phyloP scores from a whole-genome alignment of 2,329 filamentous ascomycete genomes.

The Fusarium avenaceum region DNA sequence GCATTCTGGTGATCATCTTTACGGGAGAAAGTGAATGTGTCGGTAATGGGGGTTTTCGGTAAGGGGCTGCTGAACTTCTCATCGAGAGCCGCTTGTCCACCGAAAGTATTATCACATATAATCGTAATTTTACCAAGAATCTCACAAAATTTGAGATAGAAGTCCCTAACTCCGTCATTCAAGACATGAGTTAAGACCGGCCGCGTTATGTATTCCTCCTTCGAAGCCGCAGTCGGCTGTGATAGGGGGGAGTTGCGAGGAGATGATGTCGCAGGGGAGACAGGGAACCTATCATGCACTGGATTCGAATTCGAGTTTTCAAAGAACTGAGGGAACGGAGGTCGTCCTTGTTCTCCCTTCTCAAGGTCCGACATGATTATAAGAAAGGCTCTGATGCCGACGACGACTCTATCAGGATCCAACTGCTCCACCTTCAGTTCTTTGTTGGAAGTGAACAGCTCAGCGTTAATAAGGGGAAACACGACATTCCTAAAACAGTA shows the following conservation, averaged over 20 bases:
- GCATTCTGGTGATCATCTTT: constrained; percentile 81
- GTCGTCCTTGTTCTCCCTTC: constrained; percentile 80
- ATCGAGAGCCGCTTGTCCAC: constrained; percentile 92
- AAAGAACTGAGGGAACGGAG: constrained; percentile 85
- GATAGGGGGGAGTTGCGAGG: constrained; percentile 50
- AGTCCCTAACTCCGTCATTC: constrained; percentile 82
- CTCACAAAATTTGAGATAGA: constrained; percentile 92
- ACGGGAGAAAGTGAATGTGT: constrained; percentile 91
- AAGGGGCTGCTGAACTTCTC: constrained; percentile 91
- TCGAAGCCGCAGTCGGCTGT: constrained; percentile 47
- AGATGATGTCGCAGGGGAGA: constrained; percentile 56
- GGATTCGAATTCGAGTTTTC: constrained; percentile 53
- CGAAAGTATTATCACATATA: constrained; percentile 96
- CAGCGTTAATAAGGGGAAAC: constrained; percentile 95
- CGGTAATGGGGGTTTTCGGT: constrained; percentile 94
- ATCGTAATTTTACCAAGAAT: constrained; percentile 96
- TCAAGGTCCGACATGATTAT: constrained; percentile 94
- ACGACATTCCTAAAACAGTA: constrained; percentile 93
- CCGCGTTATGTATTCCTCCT: constrained; percentile 76
- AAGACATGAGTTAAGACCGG: constrained; percentile 74
- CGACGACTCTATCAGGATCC: constrained; percentile 96
- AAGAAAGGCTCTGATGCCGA: constrained; percentile 93
- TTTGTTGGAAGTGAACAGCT: constrained; percentile 81
- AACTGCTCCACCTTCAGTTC: constrained; percentile 91
- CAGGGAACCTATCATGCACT: constrained; percentile 64